These are phyloP conservation scores for Trichoderma asperellum DNA, from an alignment of 2,329 filamentous ascomycete species.

Conservation along the genomic window DNA sequence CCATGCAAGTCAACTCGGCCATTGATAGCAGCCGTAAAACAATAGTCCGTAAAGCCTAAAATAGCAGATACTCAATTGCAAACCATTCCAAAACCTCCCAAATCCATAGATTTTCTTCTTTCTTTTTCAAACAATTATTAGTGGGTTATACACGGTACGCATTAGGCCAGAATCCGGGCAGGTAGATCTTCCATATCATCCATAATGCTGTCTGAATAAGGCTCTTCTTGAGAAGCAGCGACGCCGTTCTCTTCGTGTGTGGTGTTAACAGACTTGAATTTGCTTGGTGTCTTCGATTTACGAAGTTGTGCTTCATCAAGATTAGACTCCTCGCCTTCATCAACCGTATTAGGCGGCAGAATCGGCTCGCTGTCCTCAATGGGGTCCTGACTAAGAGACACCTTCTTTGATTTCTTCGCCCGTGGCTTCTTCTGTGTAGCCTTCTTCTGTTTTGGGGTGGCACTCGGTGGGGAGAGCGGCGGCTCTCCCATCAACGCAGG, in stretches of 20 bases:
- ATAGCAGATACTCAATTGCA: conserved; percentile 5
- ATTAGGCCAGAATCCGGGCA: conserved; percentile 31
- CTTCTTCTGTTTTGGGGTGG: conserved; percentile 37
- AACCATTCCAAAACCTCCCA: background rate
- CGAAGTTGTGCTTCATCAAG: conserved; percentile 36
- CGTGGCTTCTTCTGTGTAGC: conserved; percentile 33
- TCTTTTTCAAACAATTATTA: background rate
- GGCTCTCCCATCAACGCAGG: conserved; percentile 36
- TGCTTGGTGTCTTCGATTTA: conserved; percentile 39
- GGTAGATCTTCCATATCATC: conserved; percentile 52
- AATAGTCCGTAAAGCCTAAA: background rate
- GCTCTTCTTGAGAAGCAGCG: conserved; percentile 23
- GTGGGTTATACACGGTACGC: background rate
- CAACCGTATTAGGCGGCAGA: conserved; percentile 25
- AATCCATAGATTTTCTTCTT: background rate
- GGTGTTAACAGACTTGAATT: conserved; percentile 34
- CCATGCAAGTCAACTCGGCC: background rate
- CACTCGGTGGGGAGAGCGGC: conserved; percentile 34
- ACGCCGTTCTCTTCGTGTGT: conserved; percentile 26
- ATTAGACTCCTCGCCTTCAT: conserved; percentile 35
- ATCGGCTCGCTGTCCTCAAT: conserved; percentile 38
- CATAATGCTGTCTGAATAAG: conserved; percentile 44
- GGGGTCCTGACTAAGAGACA: conserved; percentile 38
- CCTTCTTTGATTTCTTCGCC: conserved; percentile 34
- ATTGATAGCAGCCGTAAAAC: background rate